Base-by-base conservation (phyloP, 2,329 filamentous ascomycete genomes). In the Rhexocercosporidium sp. region DNA sequence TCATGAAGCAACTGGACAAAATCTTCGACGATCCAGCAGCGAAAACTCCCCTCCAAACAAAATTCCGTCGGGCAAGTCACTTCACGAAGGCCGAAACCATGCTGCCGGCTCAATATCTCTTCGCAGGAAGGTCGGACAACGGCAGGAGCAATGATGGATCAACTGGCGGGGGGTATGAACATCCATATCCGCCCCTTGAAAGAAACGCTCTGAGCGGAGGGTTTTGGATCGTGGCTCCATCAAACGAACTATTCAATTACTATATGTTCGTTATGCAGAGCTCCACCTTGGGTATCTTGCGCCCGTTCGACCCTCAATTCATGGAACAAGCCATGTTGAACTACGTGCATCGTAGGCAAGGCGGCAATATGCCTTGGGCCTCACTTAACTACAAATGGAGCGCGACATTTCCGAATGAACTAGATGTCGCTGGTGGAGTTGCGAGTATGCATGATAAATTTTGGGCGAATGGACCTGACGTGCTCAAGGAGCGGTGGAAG, bases 401-500 rank as follows among this genome's bases (percentile, higher is more conserved):
- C 47, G 47, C 47, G 47, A 51, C 47, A 7, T 51, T 51, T 20
- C 47, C 47, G 47, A 51, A 51, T 51, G 47, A 51, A 22, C 22
- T 20, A 12, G 47, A 51, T 29, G 47, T 51, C 6, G 47, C 12
- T 1, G 47, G 7, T 9, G 47, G 47, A 16, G 22, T 51, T 22
- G 47, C 47, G 47, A 51, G 47, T 51, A 1, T 51, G 47, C 47
- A 51, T 51, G 47, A 51, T 29, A 51, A 51, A 12, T 51, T 51
- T 51, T 51, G 47, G 47, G 47, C 22, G 22, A 51, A 51, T 51
- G 47, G 47, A 20, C 47, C 47, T 7, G 47, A 51, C 1, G 25
- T 14, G 47, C 2, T 16, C 6, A 51, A n/a, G 25, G 22, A 12
- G 47, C 22, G 47, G 47, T 51, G 47, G 47, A 51, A 29, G 22